These are phyloP conservation scores for Graphium sp. DNA, from an alignment of 2,329 filamentous ascomycete species.

Conservation along the genomic window DNA sequence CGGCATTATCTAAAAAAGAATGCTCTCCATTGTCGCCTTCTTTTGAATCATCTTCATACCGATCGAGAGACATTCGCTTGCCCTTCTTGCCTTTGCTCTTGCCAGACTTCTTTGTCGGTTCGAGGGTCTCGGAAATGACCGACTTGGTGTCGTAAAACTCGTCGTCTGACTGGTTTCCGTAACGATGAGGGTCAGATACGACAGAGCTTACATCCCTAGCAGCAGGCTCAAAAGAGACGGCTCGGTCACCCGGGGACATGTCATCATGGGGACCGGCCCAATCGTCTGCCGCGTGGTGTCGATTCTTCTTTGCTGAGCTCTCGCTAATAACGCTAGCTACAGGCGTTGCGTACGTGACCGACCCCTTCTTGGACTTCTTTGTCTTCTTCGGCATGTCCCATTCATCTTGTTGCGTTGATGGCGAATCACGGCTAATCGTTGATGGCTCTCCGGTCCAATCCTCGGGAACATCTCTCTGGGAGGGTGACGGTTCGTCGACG, in stretches of 20 bases:
- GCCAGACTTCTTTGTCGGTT: constrained; percentile 12
- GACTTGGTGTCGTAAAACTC: constrained; percentile 30
- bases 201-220: no score
- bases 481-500: background rate
- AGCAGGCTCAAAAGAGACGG: no score
- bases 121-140: constrained; percentile 23
- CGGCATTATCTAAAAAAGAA: constrained; percentile 61
- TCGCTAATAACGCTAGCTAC: constrained; percentile 11
- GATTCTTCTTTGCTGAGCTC: no score
- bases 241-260: no score
- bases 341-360: constrained; percentile 6
- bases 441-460: constrained; percentile 15
- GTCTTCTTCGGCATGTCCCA: constrained; percentile 16
- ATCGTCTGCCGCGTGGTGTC: no score
- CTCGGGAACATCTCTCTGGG: constrained; percentile 16
- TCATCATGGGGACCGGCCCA: no score
- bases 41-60: constrained; percentile 16
- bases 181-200: no score
- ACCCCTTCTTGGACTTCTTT: constrained; percentile 19
- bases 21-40: constrained; percentile 17
- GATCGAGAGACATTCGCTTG: constrained; percentile 10
- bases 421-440: no score
- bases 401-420: constrained; percentile 16
- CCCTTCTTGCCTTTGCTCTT: no score
- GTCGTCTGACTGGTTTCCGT: no score